These are phyloP conservation scores for Colletotrichum cereale DNA, from an alignment of 2,329 filamentous ascomycete species.

Conservation along the genomic window DNA sequence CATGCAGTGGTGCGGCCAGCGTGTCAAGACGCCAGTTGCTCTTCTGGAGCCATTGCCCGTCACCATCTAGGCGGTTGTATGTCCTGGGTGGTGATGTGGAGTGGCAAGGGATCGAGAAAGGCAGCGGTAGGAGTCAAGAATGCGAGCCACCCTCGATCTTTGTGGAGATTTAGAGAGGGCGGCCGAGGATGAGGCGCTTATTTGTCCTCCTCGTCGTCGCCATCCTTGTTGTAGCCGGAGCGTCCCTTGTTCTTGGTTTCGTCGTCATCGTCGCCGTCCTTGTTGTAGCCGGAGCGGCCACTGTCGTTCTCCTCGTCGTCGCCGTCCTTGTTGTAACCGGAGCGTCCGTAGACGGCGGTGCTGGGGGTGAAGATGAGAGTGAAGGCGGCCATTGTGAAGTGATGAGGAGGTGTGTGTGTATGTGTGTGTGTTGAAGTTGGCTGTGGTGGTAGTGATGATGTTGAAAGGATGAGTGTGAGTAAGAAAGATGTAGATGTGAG, in stretches of 20 bases:
- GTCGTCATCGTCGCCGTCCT: slow-evolving; percentile 50
- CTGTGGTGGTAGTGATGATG: slow-evolving; percentile 43
- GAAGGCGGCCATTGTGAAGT: slow-evolving; percentile 53
- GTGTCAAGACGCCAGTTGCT: not conserved
- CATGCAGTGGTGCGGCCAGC: not conserved
- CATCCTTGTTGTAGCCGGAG: slow-evolving; percentile 61
- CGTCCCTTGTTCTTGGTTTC: slow-evolving; percentile 56
- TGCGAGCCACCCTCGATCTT: not conserved
- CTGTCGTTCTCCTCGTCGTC: slow-evolving; percentile 48
- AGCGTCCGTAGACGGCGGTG: slow-evolving; percentile 56
- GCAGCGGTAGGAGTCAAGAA: not conserved
- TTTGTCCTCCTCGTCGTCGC: slow-evolving; percentile 54
- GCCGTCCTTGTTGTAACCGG: slow-evolving; percentile 58
- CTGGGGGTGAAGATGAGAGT: slow-evolving; percentile 48
- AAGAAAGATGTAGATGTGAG: slow-evolving; percentile 13
- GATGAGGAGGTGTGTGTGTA: slow-evolving; percentile 26
- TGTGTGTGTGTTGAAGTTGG: slow-evolving; percentile 3
- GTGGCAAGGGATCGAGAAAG: not conserved
- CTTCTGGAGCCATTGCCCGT: not conserved
- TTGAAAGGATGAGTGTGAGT: slow-evolving; percentile 45
- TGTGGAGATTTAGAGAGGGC: not conserved
- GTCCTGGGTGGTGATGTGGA: not conserved
- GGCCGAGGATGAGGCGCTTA: slow-evolving; percentile 34
- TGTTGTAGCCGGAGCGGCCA: slow-evolving; percentile 58
- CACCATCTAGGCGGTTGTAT: not conserved